These are phyloP conservation scores for Wickerhamomyces chaumierensis DNA, from an alignment of 805 yeast species.

Conservation along the genomic window DNA sequence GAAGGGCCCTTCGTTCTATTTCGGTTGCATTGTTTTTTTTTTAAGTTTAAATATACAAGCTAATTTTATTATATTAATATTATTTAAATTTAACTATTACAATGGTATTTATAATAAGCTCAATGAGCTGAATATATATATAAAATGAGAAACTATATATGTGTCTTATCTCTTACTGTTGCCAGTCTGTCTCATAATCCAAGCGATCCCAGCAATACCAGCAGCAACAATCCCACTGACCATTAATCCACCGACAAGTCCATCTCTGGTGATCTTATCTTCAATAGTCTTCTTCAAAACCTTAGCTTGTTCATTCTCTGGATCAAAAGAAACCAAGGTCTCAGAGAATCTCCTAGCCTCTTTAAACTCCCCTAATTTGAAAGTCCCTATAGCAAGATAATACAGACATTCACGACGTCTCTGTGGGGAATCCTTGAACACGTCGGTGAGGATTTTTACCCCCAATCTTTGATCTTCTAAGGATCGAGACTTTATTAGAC, in stretches of 20 bases:
- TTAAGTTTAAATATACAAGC: no score
- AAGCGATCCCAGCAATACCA: slow-evolving; percentile 54
- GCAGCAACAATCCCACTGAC: slow-evolving; percentile 80
- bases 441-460: slow-evolving; percentile 56
- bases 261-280: slow-evolving; percentile 76
- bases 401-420: slow-evolving; percentile 85
- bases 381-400: slow-evolving; percentile 80
- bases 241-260: slow-evolving; percentile 78
- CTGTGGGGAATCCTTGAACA: slow-evolving; percentile 65
- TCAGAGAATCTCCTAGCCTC: slow-evolving; percentile 83
- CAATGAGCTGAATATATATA: no score
- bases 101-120: no score
- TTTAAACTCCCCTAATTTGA: slow-evolving; percentile 75
- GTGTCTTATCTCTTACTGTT: no score
- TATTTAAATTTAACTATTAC: no score
- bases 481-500: slow-evolving; percentile 61
- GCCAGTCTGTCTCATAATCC: slow-evolving; percentile 26
- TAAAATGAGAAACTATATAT: no score
- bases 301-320: slow-evolving; percentile 69
- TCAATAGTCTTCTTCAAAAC: slow-evolving; percentile 69
- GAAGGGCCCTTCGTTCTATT: no score
- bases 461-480: slow-evolving; percentile 68
- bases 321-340: slow-evolving; percentile 66
- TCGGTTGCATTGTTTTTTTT: no score
- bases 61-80: no score